Conservation (phyloP, 257 asterid genomes). For the Solanum pinnatisectum region DNA sequence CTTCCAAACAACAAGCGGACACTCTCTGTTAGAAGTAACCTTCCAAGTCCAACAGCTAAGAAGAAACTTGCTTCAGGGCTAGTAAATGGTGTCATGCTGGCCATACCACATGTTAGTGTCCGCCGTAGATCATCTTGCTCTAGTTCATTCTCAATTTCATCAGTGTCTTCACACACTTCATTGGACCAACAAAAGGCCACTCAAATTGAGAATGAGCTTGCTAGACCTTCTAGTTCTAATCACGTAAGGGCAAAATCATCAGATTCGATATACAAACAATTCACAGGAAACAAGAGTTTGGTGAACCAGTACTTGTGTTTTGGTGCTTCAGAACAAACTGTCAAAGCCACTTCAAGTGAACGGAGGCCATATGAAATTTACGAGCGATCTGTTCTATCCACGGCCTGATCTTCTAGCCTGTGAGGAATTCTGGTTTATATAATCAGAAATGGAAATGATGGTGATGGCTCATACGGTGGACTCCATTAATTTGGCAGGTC, state of each 20-base stretch:
- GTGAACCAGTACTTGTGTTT: conserved; percentile 66
- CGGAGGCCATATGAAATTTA: conserved; percentile 42
- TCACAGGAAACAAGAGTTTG: conserved; percentile 28
- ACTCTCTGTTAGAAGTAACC: conserved; percentile 49
- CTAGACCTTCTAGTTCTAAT: conserved; percentile 29
- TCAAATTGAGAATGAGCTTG: conserved; percentile 32
- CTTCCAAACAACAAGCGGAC: conserved; percentile 58
- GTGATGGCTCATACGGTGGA: background rate
- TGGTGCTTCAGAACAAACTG: conserved; percentile 31
- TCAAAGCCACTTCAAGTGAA: conserved; percentile 10
- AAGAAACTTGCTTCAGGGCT: conserved; percentile 74
- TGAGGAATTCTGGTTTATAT: background rate
- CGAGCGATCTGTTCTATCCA: conserved; percentile 43
- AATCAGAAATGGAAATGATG: background rate
- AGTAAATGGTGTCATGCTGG: conserved; percentile 63
- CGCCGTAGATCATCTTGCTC: conserved; percentile 60
- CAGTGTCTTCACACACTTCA: conserved; percentile 55
- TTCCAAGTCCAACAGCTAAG: conserved; percentile 62
- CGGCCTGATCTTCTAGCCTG: conserved; percentile 23
- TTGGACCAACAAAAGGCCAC: conserved; percentile 36
- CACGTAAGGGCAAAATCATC: background rate
- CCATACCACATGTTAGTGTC: conserved; percentile 22
- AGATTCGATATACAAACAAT: conserved; percentile 18
- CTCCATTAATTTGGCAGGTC: background rate
- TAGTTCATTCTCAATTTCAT: conserved; percentile 60